Evolutionary conservation across 306 rosid genomes (phyloP), one percentile per base, ranked within the genome.

Genomic region (Cicer yamashitae): DNA sequence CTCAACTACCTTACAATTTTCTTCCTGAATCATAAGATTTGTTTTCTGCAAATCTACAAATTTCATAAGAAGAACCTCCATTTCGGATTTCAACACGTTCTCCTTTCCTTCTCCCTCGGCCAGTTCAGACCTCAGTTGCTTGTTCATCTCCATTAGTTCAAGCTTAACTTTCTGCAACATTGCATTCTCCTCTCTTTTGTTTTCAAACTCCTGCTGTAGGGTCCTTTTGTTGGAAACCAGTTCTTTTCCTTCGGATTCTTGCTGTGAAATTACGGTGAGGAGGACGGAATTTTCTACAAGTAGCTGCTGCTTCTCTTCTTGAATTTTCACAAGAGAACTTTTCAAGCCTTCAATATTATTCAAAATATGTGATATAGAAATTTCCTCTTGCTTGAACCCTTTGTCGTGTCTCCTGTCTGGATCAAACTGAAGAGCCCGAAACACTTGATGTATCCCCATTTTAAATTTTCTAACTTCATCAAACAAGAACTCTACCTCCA

Each of bases 391-490:
- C 48, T 75, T 87, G 69, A 59, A 48, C 73, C 79, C 81, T 79
- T 84, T 83, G 58, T 54, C 87, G 40, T 83, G 85, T 38, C 72
- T 81, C 67, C 53, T 58, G 37, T 66, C 85, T 47, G 54, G 75
- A 73, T 81, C 91, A 65, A 86, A 70, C 78, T 85, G 90, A 87
- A 96, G 89, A 81, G 92, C 96, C 58, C 75, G 80, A 43, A 88
- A 85, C 77, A 92, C 90, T 80, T 86, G 83, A 73, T 73, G 85
- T 68, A 96, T 57, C 51, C 91, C 94, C 72, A 82, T 52, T 73
- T 88, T 86, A 74, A 87, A 76, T 84, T 89, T 96, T 77, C 89
- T 85, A n/a, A 96, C 86, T 83, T 96, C 98, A 70, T 87, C 88
- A 6, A 90, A 77, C 85, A 96, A 78, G 84, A 80, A 90, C 77